phyloP scores from a whole-genome alignment of 352 stramenopile species.

The Sclerospora graminicola region DNA sequence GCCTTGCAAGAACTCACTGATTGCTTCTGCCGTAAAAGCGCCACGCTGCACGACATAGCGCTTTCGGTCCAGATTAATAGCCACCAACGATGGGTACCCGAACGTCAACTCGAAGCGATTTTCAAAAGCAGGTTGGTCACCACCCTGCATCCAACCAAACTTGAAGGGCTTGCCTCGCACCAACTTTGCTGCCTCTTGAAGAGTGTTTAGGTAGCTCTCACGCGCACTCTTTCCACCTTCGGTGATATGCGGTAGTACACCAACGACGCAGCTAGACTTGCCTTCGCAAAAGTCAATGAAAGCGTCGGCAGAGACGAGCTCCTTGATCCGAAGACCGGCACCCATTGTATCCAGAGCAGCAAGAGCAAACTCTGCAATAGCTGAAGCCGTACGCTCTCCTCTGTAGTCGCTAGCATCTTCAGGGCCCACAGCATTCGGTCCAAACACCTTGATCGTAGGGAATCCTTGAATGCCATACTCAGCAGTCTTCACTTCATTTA shows the following conservation, averaged over 20 bases:
- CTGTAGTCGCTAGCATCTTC: slow-evolving; percentile 78
- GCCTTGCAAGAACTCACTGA: slow-evolving; percentile 60
- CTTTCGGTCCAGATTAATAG: slow-evolving; percentile 81
- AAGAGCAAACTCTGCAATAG: slow-evolving; percentile 74
- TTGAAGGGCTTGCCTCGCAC: slow-evolving; percentile 86
- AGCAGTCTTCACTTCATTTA: slow-evolving; percentile 82
- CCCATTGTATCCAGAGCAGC: slow-evolving; percentile 60
- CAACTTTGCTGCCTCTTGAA: slow-evolving; percentile 76
- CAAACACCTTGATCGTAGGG: slow-evolving; percentile 94
- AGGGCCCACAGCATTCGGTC: slow-evolving; percentile 43
- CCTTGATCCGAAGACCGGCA: slow-evolving; percentile 66
- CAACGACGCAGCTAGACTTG: slow-evolving; percentile 86
- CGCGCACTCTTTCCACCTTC: slow-evolving; percentile 80
- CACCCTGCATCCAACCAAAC: slow-evolving; percentile 87
- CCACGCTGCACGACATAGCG: slow-evolving; percentile 75
- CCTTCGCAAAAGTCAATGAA: slow-evolving; percentile 79
- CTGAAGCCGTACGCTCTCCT: slow-evolving; percentile 71
- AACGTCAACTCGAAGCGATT: slow-evolving; percentile 84
- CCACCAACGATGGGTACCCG: slow-evolving; percentile 85
- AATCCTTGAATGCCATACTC: slow-evolving; percentile 90
- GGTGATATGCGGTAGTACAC: slow-evolving; percentile 83
- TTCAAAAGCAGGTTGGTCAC: slow-evolving; percentile 80
- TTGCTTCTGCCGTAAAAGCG: slow-evolving; percentile 54
- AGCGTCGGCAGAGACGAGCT: slow-evolving; percentile 51
- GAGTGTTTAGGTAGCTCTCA: slow-evolving; percentile 73